Conservation (phyloP, 2,329 filamentous ascomycete species). For the Pestalotiopsis sp. region DNA sequence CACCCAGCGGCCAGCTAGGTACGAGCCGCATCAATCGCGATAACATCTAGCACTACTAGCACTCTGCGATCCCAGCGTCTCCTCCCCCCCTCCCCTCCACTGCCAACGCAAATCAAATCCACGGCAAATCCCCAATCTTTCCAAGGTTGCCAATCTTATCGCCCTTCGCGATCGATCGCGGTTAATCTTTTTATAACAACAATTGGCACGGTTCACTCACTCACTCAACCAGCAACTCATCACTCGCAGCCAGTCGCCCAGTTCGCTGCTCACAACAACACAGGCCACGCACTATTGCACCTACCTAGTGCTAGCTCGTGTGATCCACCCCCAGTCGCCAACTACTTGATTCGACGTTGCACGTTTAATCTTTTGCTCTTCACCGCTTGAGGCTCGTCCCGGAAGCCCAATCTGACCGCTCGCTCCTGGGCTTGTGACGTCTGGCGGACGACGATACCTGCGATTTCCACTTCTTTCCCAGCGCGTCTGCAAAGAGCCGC, state of each 20-base stretch:
- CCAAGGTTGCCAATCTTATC: neutral
- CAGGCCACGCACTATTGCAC: neutral
- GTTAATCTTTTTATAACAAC: neutral
- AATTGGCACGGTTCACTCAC: neutral
- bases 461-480: neutral
- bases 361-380: neutral
- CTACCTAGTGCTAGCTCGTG: neutral
- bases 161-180: neutral
- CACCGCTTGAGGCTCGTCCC: neutral
- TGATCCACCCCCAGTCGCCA: neutral
- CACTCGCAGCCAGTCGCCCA: no score
- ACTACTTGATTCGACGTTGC: neutral
- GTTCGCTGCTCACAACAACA: neutral
- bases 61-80: constrained; percentile 6
- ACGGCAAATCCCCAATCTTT: neutral
- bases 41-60: constrained; percentile 2
- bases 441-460: neutral
- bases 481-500: neutral
- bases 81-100: neutral
- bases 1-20: neutral
- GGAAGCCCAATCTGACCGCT: neutral
- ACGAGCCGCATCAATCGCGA: neutral
- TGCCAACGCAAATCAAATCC: neutral
- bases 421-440: neutral
- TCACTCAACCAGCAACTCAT: neutral